These are phyloP conservation scores for Lodderomyces oxycetoniae DNA, from an alignment of 1,139 yeast genomes.

Conservation along the genomic window DNA sequence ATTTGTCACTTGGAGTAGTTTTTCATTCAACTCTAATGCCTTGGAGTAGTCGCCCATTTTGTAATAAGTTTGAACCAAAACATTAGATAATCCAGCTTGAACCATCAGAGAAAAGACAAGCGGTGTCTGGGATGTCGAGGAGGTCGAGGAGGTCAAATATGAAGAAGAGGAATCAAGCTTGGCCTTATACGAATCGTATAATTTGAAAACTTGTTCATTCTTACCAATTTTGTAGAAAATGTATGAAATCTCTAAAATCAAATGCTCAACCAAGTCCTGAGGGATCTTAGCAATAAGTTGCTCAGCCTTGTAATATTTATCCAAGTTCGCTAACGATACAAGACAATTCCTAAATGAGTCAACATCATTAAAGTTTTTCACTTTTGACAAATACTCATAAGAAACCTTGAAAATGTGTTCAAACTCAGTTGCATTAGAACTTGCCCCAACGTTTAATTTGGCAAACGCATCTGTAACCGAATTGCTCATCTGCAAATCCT, in stretches of 20 bases:
- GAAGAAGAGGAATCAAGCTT: neutral
- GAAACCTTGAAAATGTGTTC: slow-evolving; percentile 39
- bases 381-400: slow-evolving; percentile 39
- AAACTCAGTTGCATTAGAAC: slow-evolving; percentile 29
- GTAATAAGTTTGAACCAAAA: slow-evolving; percentile 79
- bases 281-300: slow-evolving; percentile 43
- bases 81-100: slow-evolving; percentile 55
- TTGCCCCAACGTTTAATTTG: slow-evolving; percentile 30
- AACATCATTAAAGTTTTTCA: slow-evolving; percentile 41
- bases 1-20: slow-evolving; percentile 40
- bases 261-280: slow-evolving; percentile 27
- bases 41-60: slow-evolving; percentile 55
- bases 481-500: no score
- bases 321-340: slow-evolving; percentile 69
- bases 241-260: slow-evolving; percentile 61
- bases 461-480: slow-evolving; percentile 44
- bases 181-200: slow-evolving; percentile 25
- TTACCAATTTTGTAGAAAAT: slow-evolving; percentile 63
- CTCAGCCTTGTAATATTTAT: slow-evolving; percentile 56
- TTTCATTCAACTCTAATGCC: slow-evolving; percentile 53
- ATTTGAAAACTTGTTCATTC: slow-evolving; percentile 35
- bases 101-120: no score
- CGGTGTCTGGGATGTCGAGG: no score
- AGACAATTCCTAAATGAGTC: slow-evolving; percentile 58
- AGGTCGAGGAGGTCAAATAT: no score